Conservation (phyloP, 306 rosid genomes). For the Malus fusca region DNA sequence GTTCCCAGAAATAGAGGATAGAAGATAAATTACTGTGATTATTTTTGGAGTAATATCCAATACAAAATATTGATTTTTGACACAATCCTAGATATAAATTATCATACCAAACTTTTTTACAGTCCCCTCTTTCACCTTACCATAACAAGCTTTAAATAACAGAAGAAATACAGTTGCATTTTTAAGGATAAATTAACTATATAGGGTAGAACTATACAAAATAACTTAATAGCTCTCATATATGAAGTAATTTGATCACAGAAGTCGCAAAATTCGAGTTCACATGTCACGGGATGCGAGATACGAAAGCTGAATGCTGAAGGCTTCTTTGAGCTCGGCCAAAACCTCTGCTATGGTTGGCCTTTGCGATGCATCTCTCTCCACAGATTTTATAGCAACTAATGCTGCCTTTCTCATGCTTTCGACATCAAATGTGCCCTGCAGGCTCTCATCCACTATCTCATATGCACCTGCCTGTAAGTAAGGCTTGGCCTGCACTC, state of each 20-base stretch:
- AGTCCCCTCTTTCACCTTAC: no score
- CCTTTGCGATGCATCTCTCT: constrained; percentile 81
- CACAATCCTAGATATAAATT: background rate
- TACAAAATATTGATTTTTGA: background rate
- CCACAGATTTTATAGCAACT: constrained; percentile 67
- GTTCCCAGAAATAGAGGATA: background rate
- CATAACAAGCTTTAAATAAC: background rate
- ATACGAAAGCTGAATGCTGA: constrained; percentile 55
- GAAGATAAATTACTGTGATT: background rate
- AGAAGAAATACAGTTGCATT: background rate
- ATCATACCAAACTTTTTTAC: background rate
- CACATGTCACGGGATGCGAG: constrained; percentile 40
- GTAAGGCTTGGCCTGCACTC: constrained; percentile 82
- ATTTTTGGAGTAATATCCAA: background rate
- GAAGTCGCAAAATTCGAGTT: constrained; percentile 3
- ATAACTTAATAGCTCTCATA: background rate
- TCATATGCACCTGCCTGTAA: constrained; percentile 88
- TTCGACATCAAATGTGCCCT: constrained; percentile 47
- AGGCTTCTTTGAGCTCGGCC: constrained; percentile 72
- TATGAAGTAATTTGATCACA: background rate
- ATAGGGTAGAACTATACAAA: background rate
- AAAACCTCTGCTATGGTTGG: constrained; percentile 72
- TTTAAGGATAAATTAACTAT: background rate
- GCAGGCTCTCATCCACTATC: constrained; percentile 67
- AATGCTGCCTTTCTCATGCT: constrained; percentile 73